phyloP scores from a whole-genome alignment of 1,139 yeast species.

The Yamadazyma triangularis region DNA sequence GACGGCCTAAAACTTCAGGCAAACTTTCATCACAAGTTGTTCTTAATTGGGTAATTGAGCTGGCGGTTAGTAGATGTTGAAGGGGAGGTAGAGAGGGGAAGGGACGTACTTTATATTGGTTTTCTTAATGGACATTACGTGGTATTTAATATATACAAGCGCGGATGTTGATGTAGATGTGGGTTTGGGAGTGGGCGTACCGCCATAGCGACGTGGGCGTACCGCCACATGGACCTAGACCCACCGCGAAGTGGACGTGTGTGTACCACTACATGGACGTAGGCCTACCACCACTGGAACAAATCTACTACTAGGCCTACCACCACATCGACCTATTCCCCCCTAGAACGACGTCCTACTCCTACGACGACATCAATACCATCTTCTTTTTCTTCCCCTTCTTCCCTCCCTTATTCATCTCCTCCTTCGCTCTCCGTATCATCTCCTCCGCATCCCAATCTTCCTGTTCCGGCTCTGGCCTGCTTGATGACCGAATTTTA shows the following conservation, averaged over 20 bases:
- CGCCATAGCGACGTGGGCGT: no score
- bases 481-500: conserved; percentile 39
- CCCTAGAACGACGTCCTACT: no score
- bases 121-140: conserved; percentile 4
- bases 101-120: conserved; percentile 13
- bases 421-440: conserved; percentile 47
- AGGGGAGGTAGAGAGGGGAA: conserved; percentile 8
- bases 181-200: no score
- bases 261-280: no score
- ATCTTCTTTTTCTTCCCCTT: conserved; percentile 35
- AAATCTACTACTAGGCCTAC: no score
- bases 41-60: conserved; percentile 46
- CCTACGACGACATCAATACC: conserved; percentile 20
- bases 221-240: no score
- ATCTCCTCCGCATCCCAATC: conserved; percentile 48
- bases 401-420: conserved; percentile 26
- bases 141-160: no score
- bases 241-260: no score
- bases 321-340: no score
- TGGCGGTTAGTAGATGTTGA: conserved; percentile 9
- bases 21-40: conserved; percentile 49
- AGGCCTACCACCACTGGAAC: no score
- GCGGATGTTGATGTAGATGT: no score
- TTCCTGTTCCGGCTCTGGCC: conserved; percentile 25
- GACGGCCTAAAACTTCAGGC: conserved; percentile 39